A percentile compares a stretch with the other conserved stretches of the same genome.
phyloP scores from a whole-genome alignment of 108 stramenopile genomes.

The Nitzschia sp. region DNA sequence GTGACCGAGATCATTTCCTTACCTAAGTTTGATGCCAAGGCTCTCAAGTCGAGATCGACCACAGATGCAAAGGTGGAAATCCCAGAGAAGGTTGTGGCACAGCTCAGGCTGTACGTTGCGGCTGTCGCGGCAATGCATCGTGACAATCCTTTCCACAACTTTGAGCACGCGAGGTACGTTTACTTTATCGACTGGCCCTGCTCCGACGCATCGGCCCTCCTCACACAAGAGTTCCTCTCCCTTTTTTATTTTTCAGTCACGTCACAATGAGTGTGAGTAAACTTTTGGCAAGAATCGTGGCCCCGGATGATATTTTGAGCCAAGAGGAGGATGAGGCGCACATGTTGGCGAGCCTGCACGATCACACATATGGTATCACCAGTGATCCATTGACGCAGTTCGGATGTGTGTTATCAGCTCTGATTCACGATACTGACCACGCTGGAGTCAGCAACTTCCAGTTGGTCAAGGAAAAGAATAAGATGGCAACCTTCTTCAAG shows the following conservation, averaged over 20 bases:
- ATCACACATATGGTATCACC: slow-evolving; percentile 52
- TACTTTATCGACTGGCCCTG: background rate
- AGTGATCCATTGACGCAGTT: slow-evolving; percentile 62
- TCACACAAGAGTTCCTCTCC: no score
- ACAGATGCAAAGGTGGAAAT: slow-evolving; percentile 3
- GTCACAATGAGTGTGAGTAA: slow-evolving; percentile 49
- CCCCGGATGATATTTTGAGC: slow-evolving; percentile 28
- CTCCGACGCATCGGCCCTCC: no score
- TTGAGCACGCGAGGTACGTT: slow-evolving; percentile 46
- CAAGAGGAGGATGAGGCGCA: slow-evolving; percentile 5
- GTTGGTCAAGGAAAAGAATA: slow-evolving; percentile 45
- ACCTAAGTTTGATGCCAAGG: slow-evolving; percentile 23
- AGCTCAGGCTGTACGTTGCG: slow-evolving; percentile 38
- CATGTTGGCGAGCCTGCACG: slow-evolving; percentile 17
- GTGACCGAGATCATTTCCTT: slow-evolving; percentile 35
- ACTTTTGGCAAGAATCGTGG: slow-evolving; percentile 44
- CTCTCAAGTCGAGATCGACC: background rate
- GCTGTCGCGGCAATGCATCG: slow-evolving; percentile 45
- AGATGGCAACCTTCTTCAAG: slow-evolving; percentile 28
- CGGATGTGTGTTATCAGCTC: slow-evolving; percentile 51
- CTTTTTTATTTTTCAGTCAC: slow-evolving; percentile 26
- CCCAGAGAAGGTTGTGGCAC: slow-evolving; percentile 14
- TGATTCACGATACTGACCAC: slow-evolving; percentile 72
- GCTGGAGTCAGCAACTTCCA: slow-evolving; percentile 55
- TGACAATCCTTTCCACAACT: slow-evolving; percentile 53